phyloP scores from a whole-genome alignment of 768 basidiomycete species.

The Strobilomyces dryophilus region DNA sequence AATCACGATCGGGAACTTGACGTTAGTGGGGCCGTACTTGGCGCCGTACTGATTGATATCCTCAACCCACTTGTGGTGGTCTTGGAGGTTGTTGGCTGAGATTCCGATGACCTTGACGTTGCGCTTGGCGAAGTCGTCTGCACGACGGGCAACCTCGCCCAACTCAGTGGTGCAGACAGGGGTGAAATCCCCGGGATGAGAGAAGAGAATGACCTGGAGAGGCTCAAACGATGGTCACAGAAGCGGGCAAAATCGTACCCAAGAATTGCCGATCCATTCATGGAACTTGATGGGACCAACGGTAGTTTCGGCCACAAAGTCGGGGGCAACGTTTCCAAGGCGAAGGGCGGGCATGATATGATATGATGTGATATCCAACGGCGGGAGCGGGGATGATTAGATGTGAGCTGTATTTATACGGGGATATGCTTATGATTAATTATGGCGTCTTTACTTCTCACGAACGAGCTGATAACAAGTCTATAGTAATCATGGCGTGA shows the following conservation, averaged over 20 bases:
- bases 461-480: conserved; percentile 29
- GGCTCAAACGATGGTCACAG: neutral
- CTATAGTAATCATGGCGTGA: conserved; percentile 22
- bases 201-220: conserved; percentile 81
- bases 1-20: conserved; percentile 86
- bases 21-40: conserved; percentile 63
- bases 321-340: conserved; percentile 84
- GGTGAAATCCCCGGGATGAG: conserved; percentile 92
- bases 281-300: conserved; percentile 87
- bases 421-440: conserved; percentile 21
- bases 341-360: conserved; percentile 51
- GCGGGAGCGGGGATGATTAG: conserved; percentile 5
- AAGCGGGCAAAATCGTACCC: conserved; percentile 50
- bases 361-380: conserved; percentile 8
- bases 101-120: conserved; percentile 93
- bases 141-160: conserved; percentile 88
- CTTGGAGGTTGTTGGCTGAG: conserved; percentile 83
- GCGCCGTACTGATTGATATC: conserved; percentile 83
- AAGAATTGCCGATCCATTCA: conserved; percentile 84
- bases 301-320: conserved; percentile 91
- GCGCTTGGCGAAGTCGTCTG: conserved; percentile 79
- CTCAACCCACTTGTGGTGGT: conserved; percentile 84
- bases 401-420: conserved; percentile 5
- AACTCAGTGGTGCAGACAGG: conserved; percentile 97
- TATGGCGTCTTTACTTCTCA: conserved; percentile 66